Evolutionary conservation across 495 filamentous ascomycete species (phyloP).

Genomic region (Bacidia rubella): DNA sequence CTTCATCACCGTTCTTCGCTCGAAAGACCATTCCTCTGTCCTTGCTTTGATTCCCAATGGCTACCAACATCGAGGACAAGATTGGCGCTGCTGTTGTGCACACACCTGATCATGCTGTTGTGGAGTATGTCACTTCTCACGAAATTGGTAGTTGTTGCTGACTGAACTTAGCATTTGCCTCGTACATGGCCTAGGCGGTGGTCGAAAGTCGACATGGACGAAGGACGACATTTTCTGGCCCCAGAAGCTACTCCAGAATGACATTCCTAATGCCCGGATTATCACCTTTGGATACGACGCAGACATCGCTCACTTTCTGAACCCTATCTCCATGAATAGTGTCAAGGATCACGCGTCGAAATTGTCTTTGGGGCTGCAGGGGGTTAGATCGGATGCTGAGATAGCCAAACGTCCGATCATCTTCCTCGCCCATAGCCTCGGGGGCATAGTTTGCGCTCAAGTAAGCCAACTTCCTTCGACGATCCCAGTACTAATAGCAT

Average conservation of each 20-base stretch:
- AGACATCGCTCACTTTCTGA: constrained; percentile 20
- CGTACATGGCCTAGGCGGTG: constrained; percentile 11
- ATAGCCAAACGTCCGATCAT: constrained; percentile 19
- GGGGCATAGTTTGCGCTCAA: constrained; percentile 30
- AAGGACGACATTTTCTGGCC: constrained; percentile 20
- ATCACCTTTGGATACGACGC: constrained; percentile 34
- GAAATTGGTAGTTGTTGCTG: too few relatives aligned
- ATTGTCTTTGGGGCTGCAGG: neutral
- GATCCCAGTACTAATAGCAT: neutral
- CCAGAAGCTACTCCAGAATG: constrained; percentile 21
- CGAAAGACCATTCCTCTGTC: too few relatives aligned
- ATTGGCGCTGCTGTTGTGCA: too few relatives aligned
- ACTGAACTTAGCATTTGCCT: constrained; percentile 9
- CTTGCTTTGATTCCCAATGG: too few relatives aligned
- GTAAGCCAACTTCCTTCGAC: constrained; percentile 11
- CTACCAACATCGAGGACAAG: too few relatives aligned
- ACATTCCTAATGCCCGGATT: constrained; percentile 27
- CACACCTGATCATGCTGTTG: too few relatives aligned
- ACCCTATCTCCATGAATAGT: constrained; percentile 9
- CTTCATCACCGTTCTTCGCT: too few relatives aligned
- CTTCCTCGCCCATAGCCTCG: constrained; percentile 31
- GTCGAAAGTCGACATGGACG: constrained; percentile 12
- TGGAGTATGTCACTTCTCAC: too few relatives aligned
- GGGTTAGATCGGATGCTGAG: constrained; percentile 10
- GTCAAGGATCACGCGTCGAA: constrained; percentile 10